These are phyloP conservation scores for Saussurea involucrata DNA, from an alignment of 129 eudicot species.

Conservation along the genomic window DNA sequence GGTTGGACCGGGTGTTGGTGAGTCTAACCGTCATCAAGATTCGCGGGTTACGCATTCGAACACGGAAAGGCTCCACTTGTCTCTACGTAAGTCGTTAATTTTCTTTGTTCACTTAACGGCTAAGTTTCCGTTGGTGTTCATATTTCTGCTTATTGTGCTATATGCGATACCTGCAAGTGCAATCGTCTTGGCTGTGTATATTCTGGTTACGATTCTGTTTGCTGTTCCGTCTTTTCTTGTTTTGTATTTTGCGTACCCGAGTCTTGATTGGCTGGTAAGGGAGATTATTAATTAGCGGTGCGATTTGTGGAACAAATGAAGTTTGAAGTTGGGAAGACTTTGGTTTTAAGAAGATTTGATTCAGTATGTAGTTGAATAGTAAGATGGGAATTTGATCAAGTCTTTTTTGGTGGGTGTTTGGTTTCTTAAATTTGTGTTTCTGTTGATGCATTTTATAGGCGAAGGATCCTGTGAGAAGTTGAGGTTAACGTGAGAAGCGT, in stretches of 20 bases:
- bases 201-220: conserved; percentile 51
- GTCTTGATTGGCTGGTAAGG: conserved; percentile 62
- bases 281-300: conserved; percentile 45
- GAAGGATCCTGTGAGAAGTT: too few relatives aligned
- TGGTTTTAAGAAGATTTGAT: not conserved
- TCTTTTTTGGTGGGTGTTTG: conserved; percentile 20
- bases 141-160: conserved; percentile 52
- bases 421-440: conserved; percentile 9
- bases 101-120: conserved; percentile 55
- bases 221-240: conserved; percentile 64
- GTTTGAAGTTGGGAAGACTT: not conserved
- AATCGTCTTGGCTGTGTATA: conserved; percentile 51
- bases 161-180: conserved; percentile 63
- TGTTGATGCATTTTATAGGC: conserved; percentile 1
- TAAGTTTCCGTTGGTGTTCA: conserved; percentile 51
- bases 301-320: not conserved
- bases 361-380: not conserved
- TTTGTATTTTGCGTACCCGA: conserved; percentile 58
- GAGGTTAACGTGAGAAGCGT: too few relatives aligned
- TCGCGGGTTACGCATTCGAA: conserved; percentile 2
- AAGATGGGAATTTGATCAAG: not conserved
- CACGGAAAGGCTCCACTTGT: conserved; percentile 39
- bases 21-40: conserved; percentile 21
- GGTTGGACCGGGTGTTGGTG: conserved; percentile 11
- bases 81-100: conserved; percentile 47